A percentile compares a stretch with the other conserved stretches of the same genome.
phyloP scores from a whole-genome alignment of 176 grass and related monocot species.

The Elaeis guineensis region DNA sequence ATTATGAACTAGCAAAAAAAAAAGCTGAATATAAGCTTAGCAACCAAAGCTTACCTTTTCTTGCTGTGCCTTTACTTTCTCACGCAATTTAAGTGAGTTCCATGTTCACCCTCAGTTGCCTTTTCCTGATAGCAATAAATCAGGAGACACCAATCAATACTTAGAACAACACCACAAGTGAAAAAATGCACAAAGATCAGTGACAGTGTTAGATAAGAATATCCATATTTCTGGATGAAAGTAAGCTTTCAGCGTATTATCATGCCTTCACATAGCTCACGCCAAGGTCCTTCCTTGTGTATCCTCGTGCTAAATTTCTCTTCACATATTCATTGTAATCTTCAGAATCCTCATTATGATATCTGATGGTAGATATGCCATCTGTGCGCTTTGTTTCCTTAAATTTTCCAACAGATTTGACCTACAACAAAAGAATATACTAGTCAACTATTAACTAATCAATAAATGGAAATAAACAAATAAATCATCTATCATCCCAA shows the following conservation, averaged over 20 bases:
- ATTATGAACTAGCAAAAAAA: no score
- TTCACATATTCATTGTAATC: constrained; percentile 98
- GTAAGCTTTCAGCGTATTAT: constrained; percentile 2
- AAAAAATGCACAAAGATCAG: background rate
- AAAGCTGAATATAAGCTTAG: no score
- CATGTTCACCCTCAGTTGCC: constrained; percentile 93
- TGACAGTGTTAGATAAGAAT: background rate
- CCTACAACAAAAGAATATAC: constrained; percentile 32
- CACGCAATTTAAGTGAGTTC: constrained; percentile 80
- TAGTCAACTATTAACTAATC: background rate
- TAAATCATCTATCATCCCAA: background rate
- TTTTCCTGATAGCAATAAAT: constrained; percentile 56
- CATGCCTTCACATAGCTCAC: constrained; percentile 98
- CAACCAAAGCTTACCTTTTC: constrained; percentile 52
- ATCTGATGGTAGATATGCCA: constrained; percentile 89
- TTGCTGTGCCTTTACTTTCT: constrained; percentile 85
- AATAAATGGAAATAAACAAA: background rate
- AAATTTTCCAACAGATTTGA: constrained; percentile 94
- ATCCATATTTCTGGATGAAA: background rate
- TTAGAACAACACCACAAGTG: background rate
- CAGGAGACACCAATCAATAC: background rate
- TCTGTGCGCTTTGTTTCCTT: constrained; percentile 92
- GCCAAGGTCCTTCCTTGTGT: constrained; percentile 85
- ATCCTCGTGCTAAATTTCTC: constrained; percentile 91
- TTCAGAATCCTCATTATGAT: constrained; percentile 99